A percentile compares a stretch with the other conserved stretches of the same genome.
Evolutionary conservation across 2,329 filamentous ascomycete genomes (phyloP).

Genomic region (Colletotrichum melonis): DNA sequence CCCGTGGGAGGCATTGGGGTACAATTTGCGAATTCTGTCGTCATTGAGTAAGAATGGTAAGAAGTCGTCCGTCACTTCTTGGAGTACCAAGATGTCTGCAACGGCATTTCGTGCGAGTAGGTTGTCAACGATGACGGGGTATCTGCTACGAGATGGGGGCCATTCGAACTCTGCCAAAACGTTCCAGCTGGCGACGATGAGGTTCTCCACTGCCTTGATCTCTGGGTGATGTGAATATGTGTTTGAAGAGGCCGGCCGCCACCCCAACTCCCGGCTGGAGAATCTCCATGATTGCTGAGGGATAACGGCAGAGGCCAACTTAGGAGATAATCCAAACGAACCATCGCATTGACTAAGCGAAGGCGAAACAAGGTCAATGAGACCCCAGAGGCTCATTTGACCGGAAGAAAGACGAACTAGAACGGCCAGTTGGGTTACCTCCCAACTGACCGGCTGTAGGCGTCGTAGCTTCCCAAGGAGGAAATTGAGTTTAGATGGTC

Average conservation of each 20-base stretch:
- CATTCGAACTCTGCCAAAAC: constrained; percentile 63
- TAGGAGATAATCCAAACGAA: background rate
- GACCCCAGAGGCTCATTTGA: constrained; percentile 69
- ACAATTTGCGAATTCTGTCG: constrained; percentile 56
- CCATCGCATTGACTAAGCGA: constrained; percentile 7
- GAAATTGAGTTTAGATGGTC: constrained; percentile 58
- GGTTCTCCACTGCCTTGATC: constrained; percentile 28
- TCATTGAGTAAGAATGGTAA: constrained; percentile 65
- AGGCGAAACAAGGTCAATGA: constrained; percentile 50
- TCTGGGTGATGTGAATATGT: too few relatives aligned
- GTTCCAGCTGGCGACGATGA: constrained; percentile 63
- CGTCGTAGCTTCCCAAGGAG: constrained; percentile 63
- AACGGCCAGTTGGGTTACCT: constrained; percentile 60
- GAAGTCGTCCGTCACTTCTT: constrained; percentile 75
- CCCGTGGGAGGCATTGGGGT: constrained; percentile 68
- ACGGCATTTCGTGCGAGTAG: constrained; percentile 54
- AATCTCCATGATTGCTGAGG: constrained; percentile 10
- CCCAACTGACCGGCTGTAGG: constrained; percentile 61
- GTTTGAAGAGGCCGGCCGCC: background rate
- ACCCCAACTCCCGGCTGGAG: constrained; percentile 13
- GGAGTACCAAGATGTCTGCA: constrained; percentile 63
- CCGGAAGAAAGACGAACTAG: constrained; percentile 60
- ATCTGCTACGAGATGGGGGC: constrained; percentile 55
- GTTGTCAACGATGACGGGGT: constrained; percentile 56
- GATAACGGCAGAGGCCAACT: background rate